Evolutionary conservation across 805 yeast species (phyloP), one percentile per base, ranked within the genome.

Genomic region (Lipomyces spencermartinsiae): DNA sequence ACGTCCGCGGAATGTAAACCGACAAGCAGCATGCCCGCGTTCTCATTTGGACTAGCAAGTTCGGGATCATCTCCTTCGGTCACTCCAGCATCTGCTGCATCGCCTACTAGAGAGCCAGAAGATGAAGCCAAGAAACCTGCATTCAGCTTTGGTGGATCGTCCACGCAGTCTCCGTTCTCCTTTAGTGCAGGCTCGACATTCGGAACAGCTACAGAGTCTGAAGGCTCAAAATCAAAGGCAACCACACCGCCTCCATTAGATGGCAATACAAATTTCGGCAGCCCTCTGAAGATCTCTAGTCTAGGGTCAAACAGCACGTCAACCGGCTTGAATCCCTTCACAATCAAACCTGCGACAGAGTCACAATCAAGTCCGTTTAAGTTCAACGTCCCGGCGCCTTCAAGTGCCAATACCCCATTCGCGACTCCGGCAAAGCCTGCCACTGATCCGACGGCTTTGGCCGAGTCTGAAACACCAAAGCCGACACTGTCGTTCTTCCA

Each of bases 241-340:
- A 58, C 58, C 14, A 63, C 70, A n/a, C 58, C 64, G 43, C 64
- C 70, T 58, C 63, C 66, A 33, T 16, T 35, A 3, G 61, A 60
- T 2, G 19, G 43, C 22, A 58, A 57, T 29, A 19, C 62, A 7
- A 22, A 54, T 31, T 58, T 58, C 22, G 67, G 64, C 12, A 64
- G 68, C 31, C 70, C 70, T 14, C 49, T 66, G 16, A 66, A 66
- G 51, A 63, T 66, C 22, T 25, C 70, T 19, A 63, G 64, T 57
- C 37, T 63, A 29, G 70, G 67, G 14, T 34, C 64, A 7, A 51
- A 29, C 19, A 33, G 61, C 19, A 14, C 51, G 29, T 35, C 70
- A 43, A 58, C 57, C 12, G 61, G 54, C 31, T 14, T 53, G 34
- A 53, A 53, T 9, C 56, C 56, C 7, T 53, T 53, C 19, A 53